These are phyloP conservation scores for Dothistroma septosporum DNA, from an alignment of 2,329 filamentous ascomycete genomes.

Conservation along the genomic window DNA sequence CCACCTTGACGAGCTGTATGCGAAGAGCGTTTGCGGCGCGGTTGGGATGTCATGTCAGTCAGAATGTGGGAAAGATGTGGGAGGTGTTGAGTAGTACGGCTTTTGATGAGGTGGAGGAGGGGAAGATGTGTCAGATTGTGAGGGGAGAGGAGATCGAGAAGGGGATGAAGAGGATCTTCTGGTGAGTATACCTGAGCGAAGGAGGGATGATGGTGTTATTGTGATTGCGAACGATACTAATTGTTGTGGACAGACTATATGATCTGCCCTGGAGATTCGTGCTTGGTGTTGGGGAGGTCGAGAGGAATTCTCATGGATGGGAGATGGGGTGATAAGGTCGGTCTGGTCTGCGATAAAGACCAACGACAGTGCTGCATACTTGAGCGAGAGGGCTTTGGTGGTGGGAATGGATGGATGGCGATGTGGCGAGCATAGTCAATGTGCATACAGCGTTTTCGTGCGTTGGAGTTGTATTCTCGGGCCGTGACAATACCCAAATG, in stretches of 20 bases:
- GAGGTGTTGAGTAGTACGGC: conserved; percentile 26
- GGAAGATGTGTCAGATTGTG: conserved; percentile 19
- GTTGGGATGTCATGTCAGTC: conserved; percentile 17
- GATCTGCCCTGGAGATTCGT: conserved; percentile 5
- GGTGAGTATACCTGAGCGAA: neutral
- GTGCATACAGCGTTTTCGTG: no score
- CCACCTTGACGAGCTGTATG: conserved; percentile 29
- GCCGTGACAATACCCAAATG: no score
- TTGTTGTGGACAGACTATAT: conserved; percentile 5
- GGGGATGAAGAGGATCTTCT: conserved; percentile 22
- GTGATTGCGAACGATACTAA: neutral
- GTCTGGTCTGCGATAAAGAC: neutral
- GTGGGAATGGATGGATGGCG: neutral
- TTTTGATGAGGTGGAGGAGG: conserved; percentile 28
- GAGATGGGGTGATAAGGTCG: neutral
- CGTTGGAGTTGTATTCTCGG: no score
- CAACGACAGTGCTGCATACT: neutral
- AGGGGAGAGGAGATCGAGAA: conserved; percentile 14
- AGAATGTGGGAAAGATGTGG: conserved; percentile 32
- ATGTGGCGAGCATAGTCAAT: neutral
- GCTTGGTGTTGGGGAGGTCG: conserved; percentile 1
- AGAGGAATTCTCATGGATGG: neutral
- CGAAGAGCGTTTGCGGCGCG: conserved; percentile 28
- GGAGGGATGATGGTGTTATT: neutral
- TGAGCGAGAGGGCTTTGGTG: neutral